Evolutionary conservation across 208 protist genomes (phyloP), one percentile per base, ranked within the genome.

Genomic region (Acanthamoeba culbertsoni): DNA sequence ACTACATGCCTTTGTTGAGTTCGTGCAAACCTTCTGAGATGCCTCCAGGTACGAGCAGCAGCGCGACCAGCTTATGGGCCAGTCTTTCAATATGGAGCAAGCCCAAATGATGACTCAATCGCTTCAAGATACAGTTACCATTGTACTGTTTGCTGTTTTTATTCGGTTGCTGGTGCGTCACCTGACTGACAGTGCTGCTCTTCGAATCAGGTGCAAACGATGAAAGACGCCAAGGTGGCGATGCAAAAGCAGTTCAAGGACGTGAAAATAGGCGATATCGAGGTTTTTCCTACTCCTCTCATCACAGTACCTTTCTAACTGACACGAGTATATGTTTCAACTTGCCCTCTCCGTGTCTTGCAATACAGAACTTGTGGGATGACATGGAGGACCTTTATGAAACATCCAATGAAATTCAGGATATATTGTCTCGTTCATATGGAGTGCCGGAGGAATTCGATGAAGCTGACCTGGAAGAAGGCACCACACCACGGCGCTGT

Each of bases 81-180:
- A 96, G 93, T 94, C 94, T 31, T 97, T 97, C 86, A 97, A 96
- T 89, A 95, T 97, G 95, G 95, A 97, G 23, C 96, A 97, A 94
- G 92, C 89, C 12, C 77, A 94, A 18, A 96, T 97, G 59, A 93
- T 93, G 16, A 96, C 95, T 18, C 82, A 97, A 63, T 90, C 37
- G 10, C 91, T 96, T 55, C 92, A 94, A 53, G 95, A 96, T 75
- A 97, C 93, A 1, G 93, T 95, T 62, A 93, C 89, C 10, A 96
- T 86, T 37, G 93, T 94, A 51, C 51, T 5, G 10, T 20, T 57
- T 26, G 5, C n/a, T 88, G 2, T 62, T 2, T 88, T 23, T 57
- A 14, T 91, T 14, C 75, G 1, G n/a, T 1, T 51, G 1, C 33
- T 12, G 2, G 0, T 94, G 12, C 59, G n/a, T 10, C 35, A 62